These are phyloP conservation scores for Lavandula angustifolia DNA, from an alignment of 257 asterid species.

Conservation along the genomic window DNA sequence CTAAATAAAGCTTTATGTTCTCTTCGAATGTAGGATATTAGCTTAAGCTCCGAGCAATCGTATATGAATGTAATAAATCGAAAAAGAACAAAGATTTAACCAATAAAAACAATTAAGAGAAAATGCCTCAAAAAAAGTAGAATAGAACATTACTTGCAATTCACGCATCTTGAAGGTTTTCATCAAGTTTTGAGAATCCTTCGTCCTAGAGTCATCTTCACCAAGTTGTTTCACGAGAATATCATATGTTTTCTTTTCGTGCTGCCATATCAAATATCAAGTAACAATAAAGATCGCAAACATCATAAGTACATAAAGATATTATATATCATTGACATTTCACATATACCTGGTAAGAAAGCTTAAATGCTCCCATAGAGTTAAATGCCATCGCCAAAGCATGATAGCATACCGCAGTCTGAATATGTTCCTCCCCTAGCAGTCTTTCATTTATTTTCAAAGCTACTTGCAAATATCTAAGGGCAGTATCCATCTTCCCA, in stretches of 20 bases:
- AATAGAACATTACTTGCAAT: constrained; percentile 46
- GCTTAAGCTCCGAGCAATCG: neutral
- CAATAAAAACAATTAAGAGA: neutral
- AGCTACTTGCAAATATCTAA: constrained; percentile 93
- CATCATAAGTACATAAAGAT: neutral
- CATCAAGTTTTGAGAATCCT: constrained; percentile 91
- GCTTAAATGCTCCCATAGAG: constrained; percentile 90
- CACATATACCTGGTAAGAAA: constrained; percentile 77
- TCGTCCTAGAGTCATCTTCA: constrained; percentile 91
- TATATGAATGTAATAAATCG: too few species aligned
- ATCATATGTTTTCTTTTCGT: constrained; percentile 90
- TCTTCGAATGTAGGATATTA: neutral
- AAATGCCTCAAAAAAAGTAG: neutral
- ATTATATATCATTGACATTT: constrained; percentile 38
- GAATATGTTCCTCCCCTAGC: constrained; percentile 91
- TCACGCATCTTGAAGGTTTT: constrained; percentile 82
- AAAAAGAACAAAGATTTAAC: too few species aligned
- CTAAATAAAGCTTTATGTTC: neutral
- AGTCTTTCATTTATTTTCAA: constrained; percentile 81
- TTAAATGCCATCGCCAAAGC: constrained; percentile 92
- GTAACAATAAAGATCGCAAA: constrained; percentile 8
- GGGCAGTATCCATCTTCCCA: constrained; percentile 87
- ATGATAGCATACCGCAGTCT: constrained; percentile 99
- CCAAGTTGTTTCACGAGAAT: constrained; percentile 95
- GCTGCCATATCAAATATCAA: constrained; percentile 48